Base-by-base conservation (phyloP, 148 eudicot species). In the Rheum nobile region DNA sequence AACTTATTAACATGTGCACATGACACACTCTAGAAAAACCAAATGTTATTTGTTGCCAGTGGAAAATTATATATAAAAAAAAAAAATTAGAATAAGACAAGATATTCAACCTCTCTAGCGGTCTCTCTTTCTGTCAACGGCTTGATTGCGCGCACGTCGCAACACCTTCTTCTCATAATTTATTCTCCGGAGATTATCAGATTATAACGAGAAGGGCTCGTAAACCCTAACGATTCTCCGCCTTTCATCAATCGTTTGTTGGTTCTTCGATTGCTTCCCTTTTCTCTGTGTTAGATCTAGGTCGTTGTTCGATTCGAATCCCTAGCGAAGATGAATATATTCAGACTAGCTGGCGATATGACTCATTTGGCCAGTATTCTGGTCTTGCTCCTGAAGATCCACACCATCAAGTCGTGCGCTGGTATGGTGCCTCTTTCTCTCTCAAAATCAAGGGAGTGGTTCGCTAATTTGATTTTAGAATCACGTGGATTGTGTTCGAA, bases 271-370 rank as follows among this genome's bases (percentile, higher is more conserved):
- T 65, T 34, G 17, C 21, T 10, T 32, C 22, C 39, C 70, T 31
- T 32, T 65, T 17, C 22, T 65, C 39, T 57, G 67, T 37, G 39
- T 31, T 65, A 8, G 46, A 73, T 80, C 71, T 77, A 47, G 35
- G 55, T 24, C 26, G 72, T 34, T 50, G 41, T 17, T 65, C 67
- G 71, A 76, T 79, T 69, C 59, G 29, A 75, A 39, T 67, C 46
- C 4, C 59, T 32, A 43, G 72, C n/a, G 71, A 84, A 81, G 84
- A 92, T 89, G 97, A 92, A 92, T 78, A 85, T 92, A 79, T 92
- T 92, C 84, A 86, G 97, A 81, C 84, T 92, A 83, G 97, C 97
- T 3, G 97, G 92, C 73, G 97, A 89, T 73, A 88, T 92, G 92
- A 89, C 97, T 76, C 95, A 92, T 89, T 78, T 92, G 74, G 91